Base-by-base conservation (phyloP, 2,329 filamentous ascomycete genomes). In the Neocucurbitaria cava region DNA sequence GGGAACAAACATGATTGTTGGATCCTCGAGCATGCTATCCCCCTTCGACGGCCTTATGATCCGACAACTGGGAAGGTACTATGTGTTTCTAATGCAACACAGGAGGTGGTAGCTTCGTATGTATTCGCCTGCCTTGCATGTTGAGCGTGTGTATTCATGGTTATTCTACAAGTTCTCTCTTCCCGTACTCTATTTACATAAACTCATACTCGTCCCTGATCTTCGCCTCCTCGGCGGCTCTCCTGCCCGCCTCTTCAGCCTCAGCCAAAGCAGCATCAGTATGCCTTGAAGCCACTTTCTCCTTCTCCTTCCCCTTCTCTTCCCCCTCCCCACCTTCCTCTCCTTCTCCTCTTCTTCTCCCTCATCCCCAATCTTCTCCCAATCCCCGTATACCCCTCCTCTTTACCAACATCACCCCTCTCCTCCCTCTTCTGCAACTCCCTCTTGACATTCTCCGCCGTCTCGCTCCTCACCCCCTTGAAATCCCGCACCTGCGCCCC, bases 381-480 rank as follows among this genome's bases (percentile, higher is more conserved):
- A 57, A 8, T 21, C n/a, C 54, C 54, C 9, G 44, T 17, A 40
- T 56, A 58, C 1, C 59, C 57, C 30, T 56, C 45, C 9, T 58
- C 35, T 2, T 31, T 28, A 9, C 49, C 51, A 17, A 52, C 20
- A 7, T 52, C 31, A 1, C 40, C 45, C 21, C 21, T 33, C 17
- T 9, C 38, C 13, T 47, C 47, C 11, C 57, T 20, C 43, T 45
- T 43, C 9, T 17, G 43, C 10, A 60, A 26, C 41, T 61, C 54
- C 36, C 39, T 56, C 40, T 45, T 39, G 8, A 54, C 44, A 9
- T 44, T 20, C 21, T 51, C 51, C 30, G 56, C n/a, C 11, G 51
- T 60, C 52, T 60, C 56, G 3, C 7, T 9, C 15, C 59, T 45
- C 24, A 15, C 45, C 10, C 28, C 36, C 21, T 21, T 38, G 40